phyloP scores from a whole-genome alignment of 139 green algal genomes.

The Volvox africanus region DNA sequence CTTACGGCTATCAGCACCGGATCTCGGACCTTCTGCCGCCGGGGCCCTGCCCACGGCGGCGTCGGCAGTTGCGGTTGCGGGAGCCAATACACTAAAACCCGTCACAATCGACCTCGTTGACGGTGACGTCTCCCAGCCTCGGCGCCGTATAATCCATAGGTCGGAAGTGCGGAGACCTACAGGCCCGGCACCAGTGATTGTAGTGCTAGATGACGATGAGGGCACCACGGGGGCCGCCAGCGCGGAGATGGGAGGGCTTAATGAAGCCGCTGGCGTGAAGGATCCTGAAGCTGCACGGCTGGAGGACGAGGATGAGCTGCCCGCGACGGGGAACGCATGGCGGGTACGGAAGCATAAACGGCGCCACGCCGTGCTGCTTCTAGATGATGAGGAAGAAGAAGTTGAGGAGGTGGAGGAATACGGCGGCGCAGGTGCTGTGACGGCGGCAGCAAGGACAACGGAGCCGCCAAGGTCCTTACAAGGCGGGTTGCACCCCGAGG shows the following conservation, averaged over 20 bases:
- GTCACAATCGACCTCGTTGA: conserved; percentile 21
- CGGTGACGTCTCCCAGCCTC: background rate
- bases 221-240: background rate
- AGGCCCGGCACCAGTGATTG: background rate
- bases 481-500: background rate
- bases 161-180: too few species aligned
- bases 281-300: too few species aligned
- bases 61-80: background rate
- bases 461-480: background rate
- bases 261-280: too few species aligned
- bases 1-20: background rate
- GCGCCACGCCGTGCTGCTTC: too few species aligned
- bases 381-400: too few species aligned
- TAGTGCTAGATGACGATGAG: conserved; percentile 12
- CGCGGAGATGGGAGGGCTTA: background rate
- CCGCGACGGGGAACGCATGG: too few species aligned
- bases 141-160: too few species aligned
- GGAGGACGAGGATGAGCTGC: too few species aligned
- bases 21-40: background rate
- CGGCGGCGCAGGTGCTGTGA: background rate
- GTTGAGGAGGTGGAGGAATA: background rate
- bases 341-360: too few species aligned
- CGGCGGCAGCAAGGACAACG: background rate
- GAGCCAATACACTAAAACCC: background rate
- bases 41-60: background rate